These are phyloP conservation scores for Candida nanaspora DNA, from an alignment of 805 yeast species.

Conservation along the genomic window DNA sequence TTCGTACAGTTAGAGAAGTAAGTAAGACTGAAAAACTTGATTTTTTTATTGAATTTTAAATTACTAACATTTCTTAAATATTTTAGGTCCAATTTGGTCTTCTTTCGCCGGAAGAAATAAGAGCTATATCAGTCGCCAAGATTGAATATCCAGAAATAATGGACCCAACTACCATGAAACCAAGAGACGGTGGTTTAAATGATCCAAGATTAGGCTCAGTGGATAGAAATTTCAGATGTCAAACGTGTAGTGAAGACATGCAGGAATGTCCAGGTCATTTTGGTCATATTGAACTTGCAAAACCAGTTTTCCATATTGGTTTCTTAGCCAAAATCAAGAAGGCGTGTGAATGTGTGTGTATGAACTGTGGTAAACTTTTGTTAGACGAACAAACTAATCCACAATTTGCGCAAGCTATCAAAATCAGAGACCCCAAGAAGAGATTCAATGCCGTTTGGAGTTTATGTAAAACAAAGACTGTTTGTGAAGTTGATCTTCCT, in stretches of 20 bases:
- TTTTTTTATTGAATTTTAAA: neutral
- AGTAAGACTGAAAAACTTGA: constrained; percentile 18
- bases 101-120: constrained; percentile 93
- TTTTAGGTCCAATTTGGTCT: constrained; percentile 87
- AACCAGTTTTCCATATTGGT: constrained; percentile 97
- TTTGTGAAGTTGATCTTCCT: constrained; percentile 88
- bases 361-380: constrained; percentile 95
- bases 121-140: constrained; percentile 96
- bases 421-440: constrained; percentile 88
- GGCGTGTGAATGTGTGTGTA: constrained; percentile 93
- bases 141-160: constrained; percentile 99
- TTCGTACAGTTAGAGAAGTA: constrained; percentile 94
- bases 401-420: constrained; percentile 79
- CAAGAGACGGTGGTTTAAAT: constrained; percentile 93
- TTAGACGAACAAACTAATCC: constrained; percentile 73
- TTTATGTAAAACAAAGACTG: constrained; percentile 83
- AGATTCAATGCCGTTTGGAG: constrained; percentile 97
- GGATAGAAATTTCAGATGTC: constrained; percentile 96
- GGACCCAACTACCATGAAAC: constrained; percentile 94
- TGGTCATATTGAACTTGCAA: constrained; percentile 97
- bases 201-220: constrained; percentile 97
- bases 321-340: constrained; percentile 90
- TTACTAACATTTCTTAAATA: constrained; percentile 6
- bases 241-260: constrained; percentile 99
- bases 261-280: constrained; percentile 99